phyloP scores from a whole-genome alignment of 306 rosid genomes.

The Hylodesmum podocarpum region DNA sequence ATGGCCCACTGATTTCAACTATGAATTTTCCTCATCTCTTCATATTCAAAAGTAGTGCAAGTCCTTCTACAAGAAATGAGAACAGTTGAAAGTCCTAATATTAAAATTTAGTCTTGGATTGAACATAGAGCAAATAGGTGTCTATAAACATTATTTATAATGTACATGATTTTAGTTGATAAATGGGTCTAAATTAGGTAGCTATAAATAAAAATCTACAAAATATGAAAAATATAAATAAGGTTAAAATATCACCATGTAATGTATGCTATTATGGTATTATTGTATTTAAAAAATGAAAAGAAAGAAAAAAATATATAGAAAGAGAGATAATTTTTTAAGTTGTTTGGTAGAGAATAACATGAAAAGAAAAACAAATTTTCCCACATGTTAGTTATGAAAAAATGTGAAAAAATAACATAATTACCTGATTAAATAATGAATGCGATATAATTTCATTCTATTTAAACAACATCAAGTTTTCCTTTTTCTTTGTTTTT shows the following conservation, averaged over 20 bases:
- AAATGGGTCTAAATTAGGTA: neutral
- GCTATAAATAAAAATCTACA: neutral
- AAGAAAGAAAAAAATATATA: too few relatives aligned
- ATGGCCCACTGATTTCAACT: neutral
- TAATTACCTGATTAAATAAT: too few relatives aligned
- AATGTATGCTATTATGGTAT: too few relatives aligned
- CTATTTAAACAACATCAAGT: too few relatives aligned
- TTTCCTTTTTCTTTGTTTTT: too few relatives aligned
- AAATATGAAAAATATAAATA: neutral
- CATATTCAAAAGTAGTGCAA: neutral
- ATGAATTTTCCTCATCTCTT: neutral
- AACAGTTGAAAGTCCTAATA: neutral
- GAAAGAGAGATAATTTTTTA: too few relatives aligned
- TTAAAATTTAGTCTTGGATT: slow-evolving; percentile 3
- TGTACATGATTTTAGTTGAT: neutral
- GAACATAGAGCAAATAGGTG: neutral
- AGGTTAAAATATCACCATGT: neutral
- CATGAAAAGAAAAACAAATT: too few relatives aligned
- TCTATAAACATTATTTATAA: neutral
- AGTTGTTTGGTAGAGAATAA: too few relatives aligned
- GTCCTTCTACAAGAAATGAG: neutral
- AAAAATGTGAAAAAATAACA: too few relatives aligned
- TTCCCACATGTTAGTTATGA: too few relatives aligned
- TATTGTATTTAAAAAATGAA: too few relatives aligned
- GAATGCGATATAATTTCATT: too few relatives aligned